phyloP scores from a whole-genome alignment of 2,329 filamentous ascomycete genomes.

The Trichoderma sp. region DNA sequence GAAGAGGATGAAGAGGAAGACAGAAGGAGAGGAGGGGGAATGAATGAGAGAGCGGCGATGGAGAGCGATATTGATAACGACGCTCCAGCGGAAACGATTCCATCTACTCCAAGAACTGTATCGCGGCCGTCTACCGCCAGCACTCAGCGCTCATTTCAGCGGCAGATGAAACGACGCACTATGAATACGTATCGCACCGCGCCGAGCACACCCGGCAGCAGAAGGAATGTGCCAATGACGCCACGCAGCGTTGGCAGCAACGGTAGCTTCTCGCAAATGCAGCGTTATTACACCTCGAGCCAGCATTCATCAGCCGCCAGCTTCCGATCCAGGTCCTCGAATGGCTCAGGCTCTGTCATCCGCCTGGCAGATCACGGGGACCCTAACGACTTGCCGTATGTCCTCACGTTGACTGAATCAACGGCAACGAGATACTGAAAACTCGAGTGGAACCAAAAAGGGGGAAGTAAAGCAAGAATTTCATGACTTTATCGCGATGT shows the following conservation, averaged over 20 bases:
- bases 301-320: conserved; percentile 48
- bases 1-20: conserved; percentile 34
- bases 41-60: conserved; percentile 30
- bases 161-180: conserved; percentile 48
- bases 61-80: conserved; percentile 54
- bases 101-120: conserved; percentile 46
- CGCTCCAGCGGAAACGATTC: conserved; percentile 48
- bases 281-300: conserved; percentile 46
- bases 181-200: conserved; percentile 53
- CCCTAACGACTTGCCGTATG: conserved; percentile 42
- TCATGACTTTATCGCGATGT: neutral
- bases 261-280: conserved; percentile 50
- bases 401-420: conserved; percentile 43
- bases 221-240: conserved; percentile 40
- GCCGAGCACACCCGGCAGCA: conserved; percentile 57
- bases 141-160: conserved; percentile 39
- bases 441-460: neutral
- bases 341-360: conserved; percentile 51
- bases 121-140: conserved; percentile 39
- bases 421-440: conserved; percentile 35
- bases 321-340: conserved; percentile 45
- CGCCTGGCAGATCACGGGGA: conserved; percentile 49
- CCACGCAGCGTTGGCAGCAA: conserved; percentile 43
- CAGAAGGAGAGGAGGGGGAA: conserved; percentile 23
- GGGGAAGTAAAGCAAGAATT: neutral